phyloP scores from a whole-genome alignment of 441 rosid genomes.

The Adansonia madagascariensis region DNA sequence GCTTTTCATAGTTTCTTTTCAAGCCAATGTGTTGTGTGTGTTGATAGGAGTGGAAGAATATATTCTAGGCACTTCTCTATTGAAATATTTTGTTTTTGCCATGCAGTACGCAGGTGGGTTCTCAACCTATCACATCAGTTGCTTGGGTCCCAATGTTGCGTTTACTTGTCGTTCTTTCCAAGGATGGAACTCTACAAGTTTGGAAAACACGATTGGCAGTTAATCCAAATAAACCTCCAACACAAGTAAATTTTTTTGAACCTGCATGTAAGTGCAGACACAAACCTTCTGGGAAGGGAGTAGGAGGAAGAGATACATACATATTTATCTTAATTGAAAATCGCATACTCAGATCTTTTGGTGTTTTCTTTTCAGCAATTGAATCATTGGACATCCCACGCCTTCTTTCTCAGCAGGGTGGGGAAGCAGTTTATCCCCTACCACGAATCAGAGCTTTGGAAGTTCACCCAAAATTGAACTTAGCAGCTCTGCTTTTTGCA shows the following conservation, averaged over 20 bases:
- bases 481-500: constrained; percentile 88
- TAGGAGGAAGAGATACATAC: background rate
- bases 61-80: background rate
- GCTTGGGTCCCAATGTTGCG: constrained; percentile 91
- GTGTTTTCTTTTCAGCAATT: constrained; percentile 67
- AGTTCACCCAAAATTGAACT: constrained; percentile 93
- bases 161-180: constrained; percentile 83
- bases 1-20: constrained; percentile 3
- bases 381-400: constrained; percentile 90
- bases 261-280: constrained; percentile 66
- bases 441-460: constrained; percentile 84
- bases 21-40: background rate
- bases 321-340: constrained; percentile 11
- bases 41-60: constrained; percentile 14
- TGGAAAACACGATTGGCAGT: constrained; percentile 87
- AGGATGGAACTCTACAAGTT: constrained; percentile 93
- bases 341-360: constrained; percentile 19
- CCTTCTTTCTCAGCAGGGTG: constrained; percentile 93
- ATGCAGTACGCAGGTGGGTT: constrained; percentile 89
- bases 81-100: constrained; percentile 18
- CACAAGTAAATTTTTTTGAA: constrained; percentile 95
- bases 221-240: constrained; percentile 92
- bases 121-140: constrained; percentile 90
- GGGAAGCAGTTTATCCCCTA: constrained; percentile 96
- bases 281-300: constrained; percentile 1